Conservation (phyloP, 495 filamentous ascomycete species). For the Penicillium salamii region DNA sequence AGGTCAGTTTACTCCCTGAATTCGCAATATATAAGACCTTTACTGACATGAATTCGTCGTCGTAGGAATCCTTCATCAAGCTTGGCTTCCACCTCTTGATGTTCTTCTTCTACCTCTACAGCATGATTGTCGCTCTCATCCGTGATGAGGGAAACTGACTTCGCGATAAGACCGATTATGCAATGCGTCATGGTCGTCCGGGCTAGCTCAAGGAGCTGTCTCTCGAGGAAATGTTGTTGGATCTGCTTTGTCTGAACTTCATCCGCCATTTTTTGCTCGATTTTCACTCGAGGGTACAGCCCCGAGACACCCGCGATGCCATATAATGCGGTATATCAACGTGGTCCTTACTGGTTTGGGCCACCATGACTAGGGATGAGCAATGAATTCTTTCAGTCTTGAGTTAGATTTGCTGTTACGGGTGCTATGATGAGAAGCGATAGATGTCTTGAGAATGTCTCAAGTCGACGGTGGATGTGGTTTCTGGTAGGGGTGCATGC, state of each 20-base stretch:
- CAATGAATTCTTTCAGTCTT: slow-evolving; percentile 14
- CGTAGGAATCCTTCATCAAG: slow-evolving; percentile 97
- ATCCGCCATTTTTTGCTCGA: slow-evolving; percentile 1
- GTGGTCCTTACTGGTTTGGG: slow-evolving; percentile 1
- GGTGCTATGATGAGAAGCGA: slow-evolving; percentile 12
- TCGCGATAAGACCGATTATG: slow-evolving; percentile 39
- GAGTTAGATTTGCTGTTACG: slow-evolving; percentile 13
- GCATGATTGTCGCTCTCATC: slow-evolving; percentile 98
- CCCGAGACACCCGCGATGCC: slow-evolving; percentile 3
- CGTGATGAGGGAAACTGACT: slow-evolving; percentile 85
- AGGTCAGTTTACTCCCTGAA: slow-evolving; percentile 53
- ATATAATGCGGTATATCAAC: slow-evolving; percentile 6
- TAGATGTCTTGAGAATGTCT: slow-evolving; percentile 16
- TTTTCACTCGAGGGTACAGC: slow-evolving; percentile 1
- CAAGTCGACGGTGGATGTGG: slow-evolving; percentile 8
- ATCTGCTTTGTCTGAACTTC: neutral
- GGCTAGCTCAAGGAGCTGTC: slow-evolving; percentile 13
- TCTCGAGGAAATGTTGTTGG: neutral
- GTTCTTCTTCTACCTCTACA: slow-evolving; percentile 99
- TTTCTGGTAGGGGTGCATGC: slow-evolving; percentile 12
- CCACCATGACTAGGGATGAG: slow-evolving; percentile 7
- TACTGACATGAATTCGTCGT: neutral
- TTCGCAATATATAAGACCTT: neutral
- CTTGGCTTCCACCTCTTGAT: slow-evolving; percentile 98
- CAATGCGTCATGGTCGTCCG: slow-evolving; percentile 37